Percentiles rank a stretch among this genome's conserved stretches.
phyloP scores from a whole-genome alignment of 78 protist genomes.

The Dictyostelium intermedium region DNA sequence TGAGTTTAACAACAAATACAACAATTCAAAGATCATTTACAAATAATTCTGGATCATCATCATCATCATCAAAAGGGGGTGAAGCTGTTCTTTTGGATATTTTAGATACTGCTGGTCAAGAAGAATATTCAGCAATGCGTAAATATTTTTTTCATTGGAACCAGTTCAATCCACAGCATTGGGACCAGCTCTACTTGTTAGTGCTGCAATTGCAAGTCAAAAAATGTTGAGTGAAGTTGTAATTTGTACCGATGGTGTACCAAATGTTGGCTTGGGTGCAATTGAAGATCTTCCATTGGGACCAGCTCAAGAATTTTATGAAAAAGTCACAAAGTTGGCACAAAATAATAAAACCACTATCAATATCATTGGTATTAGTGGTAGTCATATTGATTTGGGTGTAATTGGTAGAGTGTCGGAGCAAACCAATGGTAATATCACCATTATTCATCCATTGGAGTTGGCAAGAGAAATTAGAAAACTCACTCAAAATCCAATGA shows the following conservation, averaged over 20 bases:
- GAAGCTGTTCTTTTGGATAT: slow-evolving; percentile 90
- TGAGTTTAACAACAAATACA: neutral
- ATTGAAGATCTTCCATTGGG: slow-evolving; percentile 51
- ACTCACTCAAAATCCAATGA: slow-evolving; percentile 71
- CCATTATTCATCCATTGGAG: slow-evolving; percentile 73
- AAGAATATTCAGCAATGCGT: slow-evolving; percentile 93
- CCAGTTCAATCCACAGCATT: slow-evolving; percentile 81
- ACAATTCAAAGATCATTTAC: neutral
- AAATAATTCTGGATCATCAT: neutral
- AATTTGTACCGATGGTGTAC: slow-evolving; percentile 85
- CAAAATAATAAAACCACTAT: slow-evolving; percentile 29
- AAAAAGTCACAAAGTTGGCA: slow-evolving; percentile 12
- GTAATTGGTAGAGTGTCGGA: slow-evolving; percentile 77
- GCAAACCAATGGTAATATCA: slow-evolving; percentile 77
- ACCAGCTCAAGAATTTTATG: slow-evolving; percentile 52
- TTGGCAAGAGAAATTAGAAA: slow-evolving; percentile 75
- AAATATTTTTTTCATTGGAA: slow-evolving; percentile 67
- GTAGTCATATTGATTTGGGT: slow-evolving; percentile 73
- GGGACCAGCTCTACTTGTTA: slow-evolving; percentile 74
- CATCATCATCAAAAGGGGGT: neutral
- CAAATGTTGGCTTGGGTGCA: slow-evolving; percentile 80
- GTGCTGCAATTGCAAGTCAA: slow-evolving; percentile 67
- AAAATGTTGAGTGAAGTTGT: slow-evolving; percentile 60
- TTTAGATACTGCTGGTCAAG: slow-evolving; percentile 97
- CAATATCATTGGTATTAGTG: slow-evolving; percentile 63